Base-by-base conservation (phyloP, 2,329 filamentous ascomycete genomes). In the Nemania sp. region DNA sequence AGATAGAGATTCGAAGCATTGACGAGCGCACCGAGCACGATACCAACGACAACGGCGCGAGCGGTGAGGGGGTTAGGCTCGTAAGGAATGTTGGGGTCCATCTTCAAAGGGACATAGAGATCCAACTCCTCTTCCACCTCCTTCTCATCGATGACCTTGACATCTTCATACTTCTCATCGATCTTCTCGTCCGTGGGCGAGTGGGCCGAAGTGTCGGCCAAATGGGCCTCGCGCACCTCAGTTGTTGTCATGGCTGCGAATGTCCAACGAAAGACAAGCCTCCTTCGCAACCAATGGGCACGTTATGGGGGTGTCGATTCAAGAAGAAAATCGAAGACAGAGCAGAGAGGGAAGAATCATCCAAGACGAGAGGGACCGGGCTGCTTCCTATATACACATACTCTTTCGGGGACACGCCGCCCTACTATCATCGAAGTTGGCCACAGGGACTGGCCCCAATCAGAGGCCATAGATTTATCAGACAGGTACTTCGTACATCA, bases 1-100 rank as follows among this genome's bases (percentile, higher is more conserved):
- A 86, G 79, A 66, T 86, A 86, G 62, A 86, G 73, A 70, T 86
- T 85, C 47, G 82, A 84, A 9, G 82, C 81, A 68, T 83, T 84
- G 58, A 86, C 82, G 9, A 85, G 75, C 37, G 77, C 79, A 58
- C 83, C 83, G 46, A 83, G 80, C 45, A 80, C 69, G 65, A 80
- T 78, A 59, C 83, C 83, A 49, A 83, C 73, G 47, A 84, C 57
- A 43, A 85, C 71, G 25, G 83, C 82, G 48, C 83, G 79, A 57
- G 81, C 63, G 21, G 82, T 85, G 32, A 86, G 69, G 45, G 83
- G 81, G 58, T 79, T 75, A 6, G 53, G 60, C 50, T 77, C 72
- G 29, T 70, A 59, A 1, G 73, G 67, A 3, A 77, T 68, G 47
- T 63, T 65, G 1, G 70, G 65, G 29, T 77, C 74, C 73, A 77